Evolutionary conservation across 2,329 filamentous ascomycete genomes (phyloP), one percentile per base, ranked within the genome.

Genomic region (Rhytidhysteron rufulum): DNA sequence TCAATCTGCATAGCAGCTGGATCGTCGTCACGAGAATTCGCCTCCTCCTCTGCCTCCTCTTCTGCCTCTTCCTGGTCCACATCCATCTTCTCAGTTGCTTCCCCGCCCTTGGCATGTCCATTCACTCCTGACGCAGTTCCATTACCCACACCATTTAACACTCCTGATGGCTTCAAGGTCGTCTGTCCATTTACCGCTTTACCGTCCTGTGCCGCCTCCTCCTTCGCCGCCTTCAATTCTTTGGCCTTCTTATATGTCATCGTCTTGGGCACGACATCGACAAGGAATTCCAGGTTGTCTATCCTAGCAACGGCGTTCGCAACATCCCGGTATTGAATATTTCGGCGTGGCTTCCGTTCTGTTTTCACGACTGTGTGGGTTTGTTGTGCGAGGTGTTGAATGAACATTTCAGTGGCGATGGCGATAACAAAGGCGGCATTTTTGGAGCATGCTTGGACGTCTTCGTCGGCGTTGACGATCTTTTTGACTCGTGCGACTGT

Each of bases 381-480:
- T 63, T 94, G 86, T 47, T 85, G 79, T 16, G 90, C 83, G 19
- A 98, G 79, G 64, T 97, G 86, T 65, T 95, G 88, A 51, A 98
- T 84, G 70, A 98, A 97, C 77, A 95, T 83, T 69, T 98, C 93
- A 3, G 93, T 90, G 17, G 93, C 93, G 44, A 95, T 77, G 1
- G 91, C 90, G 56, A 97, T 94, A 42, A 91, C 83, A 64, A 97
- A 97, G 16, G 90, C 86, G 39, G 91, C 91, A 59, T 95, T 95
- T 66, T 90, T 95, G 34, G 90, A 95, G 66, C 88, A 95, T 61
- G 86, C 80, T 47, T 74, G 75, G 47, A 95, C 86, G 47, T 96
- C 91, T 31, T 87, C 82, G 66, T 98, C 93, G 42, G 88, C 79
- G 35, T 82, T 79, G 45, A 98, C 88, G 62, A 98, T 95, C 70